Conservation (phyloP, 148 eudicot genomes). For the Polygonum maritimum region DNA sequence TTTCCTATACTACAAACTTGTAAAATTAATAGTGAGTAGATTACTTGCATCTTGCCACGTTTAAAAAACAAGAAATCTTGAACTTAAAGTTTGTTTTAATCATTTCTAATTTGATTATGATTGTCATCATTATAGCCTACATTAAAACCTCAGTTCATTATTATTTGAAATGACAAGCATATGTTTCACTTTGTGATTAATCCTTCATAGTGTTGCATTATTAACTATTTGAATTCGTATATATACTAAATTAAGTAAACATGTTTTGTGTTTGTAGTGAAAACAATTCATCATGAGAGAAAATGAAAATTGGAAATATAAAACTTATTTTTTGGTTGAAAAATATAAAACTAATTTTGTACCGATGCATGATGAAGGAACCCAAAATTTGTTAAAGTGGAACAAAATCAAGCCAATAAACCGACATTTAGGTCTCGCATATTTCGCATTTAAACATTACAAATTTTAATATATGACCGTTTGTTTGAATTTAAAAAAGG, state of each 20-base stretch:
- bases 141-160: not conserved
- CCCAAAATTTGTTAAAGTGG: not conserved
- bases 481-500: too few relatives aligned
- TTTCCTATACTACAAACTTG: too few relatives aligned
- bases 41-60: too few relatives aligned
- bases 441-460: too few relatives aligned
- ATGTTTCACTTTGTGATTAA: constrained; percentile 1
- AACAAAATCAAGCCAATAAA: not conserved
- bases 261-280: not conserved
- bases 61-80: not conserved
- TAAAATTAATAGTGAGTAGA: too few relatives aligned
- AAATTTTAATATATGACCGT: too few relatives aligned
- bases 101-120: not conserved
- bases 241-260: not conserved
- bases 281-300: not conserved
- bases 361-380: too few relatives aligned
- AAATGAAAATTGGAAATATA: not conserved
- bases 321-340: not conserved
- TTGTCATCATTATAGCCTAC: not conserved
- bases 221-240: not conserved
- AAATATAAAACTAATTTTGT: too few relatives aligned
- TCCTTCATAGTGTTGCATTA: not conserved
- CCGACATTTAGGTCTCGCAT: not conserved
- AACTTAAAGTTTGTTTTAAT: not conserved
- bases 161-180: not conserved